phyloP scores from a whole-genome alignment of 805 yeast genomes.

The Candida sithepensis region DNA sequence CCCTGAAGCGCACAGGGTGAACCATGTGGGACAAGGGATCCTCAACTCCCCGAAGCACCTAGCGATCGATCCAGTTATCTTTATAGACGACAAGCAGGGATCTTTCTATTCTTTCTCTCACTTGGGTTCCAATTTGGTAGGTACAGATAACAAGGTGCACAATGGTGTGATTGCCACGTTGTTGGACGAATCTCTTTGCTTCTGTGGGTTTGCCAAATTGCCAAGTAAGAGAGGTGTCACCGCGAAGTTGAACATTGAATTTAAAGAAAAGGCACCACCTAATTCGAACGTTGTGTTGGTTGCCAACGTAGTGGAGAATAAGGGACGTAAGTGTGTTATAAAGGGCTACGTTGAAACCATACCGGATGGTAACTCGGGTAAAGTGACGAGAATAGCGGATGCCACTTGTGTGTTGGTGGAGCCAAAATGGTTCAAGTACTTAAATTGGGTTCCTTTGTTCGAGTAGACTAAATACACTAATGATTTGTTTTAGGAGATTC shows the following conservation, averaged over 20 bases:
- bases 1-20: slow-evolving; percentile 55
- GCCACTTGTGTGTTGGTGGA: slow-evolving; percentile 76
- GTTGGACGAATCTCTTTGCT: slow-evolving; percentile 80
- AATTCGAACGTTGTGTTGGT: slow-evolving; percentile 60
- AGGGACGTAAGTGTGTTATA: slow-evolving; percentile 82
- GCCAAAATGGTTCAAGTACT: slow-evolving; percentile 82
- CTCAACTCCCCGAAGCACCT: slow-evolving; percentile 64
- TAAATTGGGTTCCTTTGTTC: slow-evolving; percentile 49
- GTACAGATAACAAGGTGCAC: slow-evolving; percentile 72
- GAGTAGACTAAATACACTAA: background rate
- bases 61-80: slow-evolving; percentile 74
- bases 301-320: slow-evolving; percentile 60
- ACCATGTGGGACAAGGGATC: slow-evolving; percentile 71
- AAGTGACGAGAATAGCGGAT: slow-evolving; percentile 37
- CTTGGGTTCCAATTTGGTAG: slow-evolving; percentile 61
- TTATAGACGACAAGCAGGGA: slow-evolving; percentile 45
- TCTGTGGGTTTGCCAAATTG: slow-evolving; percentile 77
- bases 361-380: slow-evolving; percentile 23
- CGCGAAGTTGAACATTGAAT: slow-evolving; percentile 66
- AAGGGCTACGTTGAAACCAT: slow-evolving; percentile 61
- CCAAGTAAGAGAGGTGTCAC: slow-evolving; percentile 89
- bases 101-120: slow-evolving; percentile 65
- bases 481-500: background rate
- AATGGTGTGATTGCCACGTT: slow-evolving; percentile 78
- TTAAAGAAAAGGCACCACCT: slow-evolving; percentile 56